These are phyloP conservation scores for Colletotrichum navitas DNA, from an alignment of 2,329 filamentous ascomycete genomes.

Conservation along the genomic window DNA sequence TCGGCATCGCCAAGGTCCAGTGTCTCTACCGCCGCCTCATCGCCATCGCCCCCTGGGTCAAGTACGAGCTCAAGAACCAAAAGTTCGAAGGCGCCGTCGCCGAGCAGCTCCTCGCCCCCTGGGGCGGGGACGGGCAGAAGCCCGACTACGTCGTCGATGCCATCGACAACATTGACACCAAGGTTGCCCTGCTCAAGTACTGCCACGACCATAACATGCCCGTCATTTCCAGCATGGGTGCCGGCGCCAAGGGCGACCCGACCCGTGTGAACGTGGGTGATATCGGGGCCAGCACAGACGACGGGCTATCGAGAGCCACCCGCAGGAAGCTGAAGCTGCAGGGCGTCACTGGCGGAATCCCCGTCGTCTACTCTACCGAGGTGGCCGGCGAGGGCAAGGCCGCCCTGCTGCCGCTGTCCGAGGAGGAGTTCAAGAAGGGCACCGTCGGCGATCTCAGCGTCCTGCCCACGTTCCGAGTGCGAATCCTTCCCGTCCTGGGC, in stretches of 20 bases:
- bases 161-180: slow-evolving; percentile 98
- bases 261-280: slow-evolving; percentile 92
- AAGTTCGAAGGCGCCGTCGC: slow-evolving; percentile 81
- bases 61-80: slow-evolving; percentile 87
- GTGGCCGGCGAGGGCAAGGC: slow-evolving; percentile 92
- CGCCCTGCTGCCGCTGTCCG: slow-evolving; percentile 84
- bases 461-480: slow-evolving; percentile 90
- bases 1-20: slow-evolving; percentile 91
- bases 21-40: slow-evolving; percentile 84
- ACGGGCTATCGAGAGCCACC: slow-evolving; percentile 88
- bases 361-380: slow-evolving; percentile 93
- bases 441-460: slow-evolving; percentile 88
- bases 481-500: slow-evolving; percentile 94
- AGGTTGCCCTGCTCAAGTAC: slow-evolving; percentile 90
- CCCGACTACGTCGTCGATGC: slow-evolving; percentile 96
- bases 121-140: slow-evolving; percentile 69
- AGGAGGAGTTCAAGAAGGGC: slow-evolving; percentile 90
- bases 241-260: slow-evolving; percentile 89
- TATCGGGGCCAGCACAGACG: slow-evolving; percentile 88
- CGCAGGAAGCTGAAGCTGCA: slow-evolving; percentile 81
- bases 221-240: slow-evolving; percentile 96
- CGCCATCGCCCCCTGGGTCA: slow-evolving; percentile 91
- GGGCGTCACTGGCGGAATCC: slow-evolving; percentile 87
- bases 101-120: slow-evolving; percentile 73
- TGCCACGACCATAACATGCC: slow-evolving; percentile 82